Conservation (phyloP, 768 basidiomycete genomes). For the Rhizopogon roseolus region DNA sequence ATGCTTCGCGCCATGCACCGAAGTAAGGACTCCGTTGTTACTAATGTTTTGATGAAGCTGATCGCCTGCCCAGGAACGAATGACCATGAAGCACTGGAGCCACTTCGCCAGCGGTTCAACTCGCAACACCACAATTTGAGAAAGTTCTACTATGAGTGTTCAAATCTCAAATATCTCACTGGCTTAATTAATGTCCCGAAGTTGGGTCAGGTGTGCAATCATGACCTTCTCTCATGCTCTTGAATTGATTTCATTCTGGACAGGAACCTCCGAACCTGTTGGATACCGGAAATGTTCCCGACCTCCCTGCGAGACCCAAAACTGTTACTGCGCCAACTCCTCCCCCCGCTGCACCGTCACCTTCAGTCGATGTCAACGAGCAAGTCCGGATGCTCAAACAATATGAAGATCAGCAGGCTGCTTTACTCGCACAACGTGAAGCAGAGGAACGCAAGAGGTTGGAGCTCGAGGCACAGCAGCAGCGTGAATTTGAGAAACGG, state of each 20-base stretch:
- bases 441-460: conserved; percentile 78
- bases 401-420: conserved; percentile 94
- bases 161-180: conserved; percentile 96
- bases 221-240: not conserved
- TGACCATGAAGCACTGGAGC: conserved; percentile 84
- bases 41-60: conserved; percentile 1
- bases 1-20: conserved; percentile 98
- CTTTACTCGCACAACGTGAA: conserved; percentile 75
- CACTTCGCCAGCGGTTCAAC: conserved; percentile 80
- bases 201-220: conserved; percentile 66
- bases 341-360: conserved; percentile 67
- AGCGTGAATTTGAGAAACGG: conserved; percentile 84
- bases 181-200: conserved; percentile 98
- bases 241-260: conserved; percentile 5
- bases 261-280: conserved; percentile 96
- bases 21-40: conserved; percentile 42
- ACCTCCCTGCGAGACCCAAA: conserved; percentile 79
- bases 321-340: conserved; percentile 54
- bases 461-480: conserved; percentile 74
- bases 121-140: conserved; percentile 91
- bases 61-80: conserved; percentile 65
- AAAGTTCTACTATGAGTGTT: conserved; percentile 99
- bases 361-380: conserved; percentile 73
- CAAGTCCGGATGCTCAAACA: conserved; percentile 93
- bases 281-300: conserved; percentile 79